Evolutionary conservation across 306 rosid genomes (phyloP).

Genomic region (Vigna radiata): DNA sequence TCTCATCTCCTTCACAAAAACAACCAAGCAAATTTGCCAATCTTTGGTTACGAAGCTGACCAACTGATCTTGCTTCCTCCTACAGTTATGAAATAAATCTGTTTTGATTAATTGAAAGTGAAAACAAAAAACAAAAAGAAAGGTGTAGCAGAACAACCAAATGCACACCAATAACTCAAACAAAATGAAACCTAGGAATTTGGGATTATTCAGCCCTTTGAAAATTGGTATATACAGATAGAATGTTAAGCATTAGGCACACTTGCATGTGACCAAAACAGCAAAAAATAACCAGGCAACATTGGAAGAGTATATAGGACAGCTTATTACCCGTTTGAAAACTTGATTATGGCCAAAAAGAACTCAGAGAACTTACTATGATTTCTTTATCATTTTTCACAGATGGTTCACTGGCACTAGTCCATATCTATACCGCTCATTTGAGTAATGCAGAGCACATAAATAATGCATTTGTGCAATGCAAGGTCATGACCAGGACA

Average conservation of each 20-base stretch:
- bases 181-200: slow-evolving; percentile 14
- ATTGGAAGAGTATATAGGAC: slow-evolving; percentile 2
- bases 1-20: slow-evolving; percentile 78
- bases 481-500: slow-evolving; percentile 29
- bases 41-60: slow-evolving; percentile 82
- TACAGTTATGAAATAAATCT: slow-evolving; percentile 40
- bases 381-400: slow-evolving; percentile 19
- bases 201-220: background rate
- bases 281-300: slow-evolving; percentile 1
- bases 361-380: background rate
- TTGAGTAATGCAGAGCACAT: slow-evolving; percentile 9
- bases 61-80: slow-evolving; percentile 86
- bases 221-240: slow-evolving; percentile 3
- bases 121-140: slow-evolving; percentile 22
- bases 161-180: slow-evolving; percentile 30
- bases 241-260: background rate
- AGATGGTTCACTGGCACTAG: background rate
- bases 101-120: slow-evolving; percentile 29
- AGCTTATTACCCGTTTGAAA: slow-evolving; percentile 5
- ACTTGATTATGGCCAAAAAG: background rate
- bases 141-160: background rate
- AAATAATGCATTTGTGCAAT: slow-evolving; percentile 5
- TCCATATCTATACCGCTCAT: background rate
- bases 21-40: slow-evolving; percentile 79
- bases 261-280: slow-evolving; percentile 10